A percentile compares a stretch with the other conserved stretches of the same genome.
Conservation (phyloP, 257 asterid species). For the Solanum chiquidenum region DNA sequence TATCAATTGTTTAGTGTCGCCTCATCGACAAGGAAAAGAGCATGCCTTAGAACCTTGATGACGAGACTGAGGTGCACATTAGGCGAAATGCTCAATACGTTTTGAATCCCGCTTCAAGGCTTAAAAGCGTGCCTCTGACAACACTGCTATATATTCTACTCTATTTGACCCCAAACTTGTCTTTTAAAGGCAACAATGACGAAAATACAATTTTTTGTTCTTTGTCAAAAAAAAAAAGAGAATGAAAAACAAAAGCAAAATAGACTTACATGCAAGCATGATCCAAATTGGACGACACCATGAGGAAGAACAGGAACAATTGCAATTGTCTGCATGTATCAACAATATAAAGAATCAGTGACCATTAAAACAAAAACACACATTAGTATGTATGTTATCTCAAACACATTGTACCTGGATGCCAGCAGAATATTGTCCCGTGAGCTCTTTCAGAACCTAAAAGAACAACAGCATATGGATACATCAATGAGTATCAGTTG, state of each 20-base stretch:
- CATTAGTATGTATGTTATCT: neutral
- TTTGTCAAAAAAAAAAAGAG: neutral
- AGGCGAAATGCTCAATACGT: neutral
- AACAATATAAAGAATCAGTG: neutral
- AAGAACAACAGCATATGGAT: neutral
- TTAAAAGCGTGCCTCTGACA: neutral
- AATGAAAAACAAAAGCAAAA: neutral
- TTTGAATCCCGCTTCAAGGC: neutral
- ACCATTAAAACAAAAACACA: neutral
- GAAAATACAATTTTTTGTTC: neutral
- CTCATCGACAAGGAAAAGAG: neutral
- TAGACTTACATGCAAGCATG: slow-evolving; percentile 33
- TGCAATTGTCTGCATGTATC: slow-evolving; percentile 58
- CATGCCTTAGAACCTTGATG: neutral
- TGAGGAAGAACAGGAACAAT: slow-evolving; percentile 85
- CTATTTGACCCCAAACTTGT: neutral
- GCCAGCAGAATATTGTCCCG: slow-evolving; percentile 72
- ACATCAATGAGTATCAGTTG: neutral
- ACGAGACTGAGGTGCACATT: neutral
- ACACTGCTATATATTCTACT: neutral
- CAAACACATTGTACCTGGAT: slow-evolving; percentile 50
- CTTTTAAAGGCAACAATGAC: neutral
- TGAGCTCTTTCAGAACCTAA: slow-evolving; percentile 67
- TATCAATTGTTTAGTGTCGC: neutral
- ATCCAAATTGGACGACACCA: slow-evolving; percentile 92